Percentiles rank a stretch among this genome's conserved stretches.
These are phyloP conservation scores for Boletellus ananiceps DNA, from an alignment of 768 basidiomycete genomes.

Conservation along the genomic window DNA sequence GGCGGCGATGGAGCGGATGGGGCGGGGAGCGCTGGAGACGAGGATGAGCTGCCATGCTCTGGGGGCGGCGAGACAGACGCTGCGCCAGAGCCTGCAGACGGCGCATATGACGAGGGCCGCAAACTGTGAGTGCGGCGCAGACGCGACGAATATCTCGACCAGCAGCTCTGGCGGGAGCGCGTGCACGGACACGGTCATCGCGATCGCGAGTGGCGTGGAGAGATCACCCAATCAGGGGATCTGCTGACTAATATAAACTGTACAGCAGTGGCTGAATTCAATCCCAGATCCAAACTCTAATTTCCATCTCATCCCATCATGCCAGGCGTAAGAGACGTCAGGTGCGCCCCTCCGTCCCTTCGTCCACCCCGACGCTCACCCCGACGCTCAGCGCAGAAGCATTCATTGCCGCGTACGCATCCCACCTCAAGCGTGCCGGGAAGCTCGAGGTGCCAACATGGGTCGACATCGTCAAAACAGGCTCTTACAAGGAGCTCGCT, in stretches of 20 bases:
- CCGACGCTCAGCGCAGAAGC: slow-evolving; percentile 67
- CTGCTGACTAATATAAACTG: slow-evolving; percentile 42
- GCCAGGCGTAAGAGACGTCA: slow-evolving; percentile 82
- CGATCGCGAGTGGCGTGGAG: neutral
- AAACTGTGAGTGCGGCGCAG: slow-evolving; percentile 40
- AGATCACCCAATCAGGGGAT: too few relatives aligned
- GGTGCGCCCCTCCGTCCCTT: slow-evolving; percentile 35
- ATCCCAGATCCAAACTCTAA: slow-evolving; percentile 34
- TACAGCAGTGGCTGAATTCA: slow-evolving; percentile 36
- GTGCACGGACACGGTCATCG: slow-evolving; percentile 14
- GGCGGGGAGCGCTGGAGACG: slow-evolving; percentile 41
- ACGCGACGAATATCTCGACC: slow-evolving; percentile 51
- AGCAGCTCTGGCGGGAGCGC: slow-evolving; percentile 58
- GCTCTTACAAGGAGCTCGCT: slow-evolving; percentile 94
- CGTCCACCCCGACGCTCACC: neutral
- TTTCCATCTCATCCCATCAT: slow-evolving; percentile 48
- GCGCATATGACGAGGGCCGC: slow-evolving; percentile 45
- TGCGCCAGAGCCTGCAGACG: slow-evolving; percentile 60
- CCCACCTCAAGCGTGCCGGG: slow-evolving; percentile 95
- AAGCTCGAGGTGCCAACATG: slow-evolving; percentile 99
- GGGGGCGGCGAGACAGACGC: slow-evolving; percentile 50
- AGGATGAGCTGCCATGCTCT: slow-evolving; percentile 56
- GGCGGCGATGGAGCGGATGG: slow-evolving; percentile 36
- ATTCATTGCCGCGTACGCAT: slow-evolving; percentile 92
- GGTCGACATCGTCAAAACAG: slow-evolving; percentile 99